phyloP scores from a whole-genome alignment of 305 asterid species.

The Fraxinus greggii region DNA sequence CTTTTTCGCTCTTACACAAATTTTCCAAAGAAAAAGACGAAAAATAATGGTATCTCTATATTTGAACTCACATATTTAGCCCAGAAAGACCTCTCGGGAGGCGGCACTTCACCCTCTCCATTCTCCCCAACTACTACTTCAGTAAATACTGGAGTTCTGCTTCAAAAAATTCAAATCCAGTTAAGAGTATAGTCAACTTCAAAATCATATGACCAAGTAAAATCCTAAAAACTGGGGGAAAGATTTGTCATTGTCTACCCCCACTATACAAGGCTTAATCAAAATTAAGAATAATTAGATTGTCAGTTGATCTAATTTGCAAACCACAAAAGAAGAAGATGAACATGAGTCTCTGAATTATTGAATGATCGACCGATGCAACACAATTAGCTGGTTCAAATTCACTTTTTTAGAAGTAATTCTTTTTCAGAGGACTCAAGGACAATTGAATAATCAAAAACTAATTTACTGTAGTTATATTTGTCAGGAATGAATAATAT shows the following conservation, averaged over 20 bases:
- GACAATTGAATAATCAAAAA: neutral
- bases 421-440: neutral
- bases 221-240: neutral
- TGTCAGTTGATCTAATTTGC: neutral
- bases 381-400: neutral
- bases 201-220: neutral
- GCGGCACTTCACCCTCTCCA: slow-evolving; percentile 62
- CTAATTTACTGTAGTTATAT: slow-evolving; percentile 16
- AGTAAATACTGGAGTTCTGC: slow-evolving; percentile 81
- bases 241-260: neutral
- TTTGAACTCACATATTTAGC: slow-evolving; percentile 82
- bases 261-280: neutral
- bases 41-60: neutral
- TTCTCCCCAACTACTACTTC: slow-evolving; percentile 66
- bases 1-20: neutral
- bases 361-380: neutral
- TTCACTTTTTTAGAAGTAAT: neutral
- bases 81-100: slow-evolving; percentile 94
- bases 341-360: neutral
- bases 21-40: neutral
- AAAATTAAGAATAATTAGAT: slow-evolving; percentile 2
- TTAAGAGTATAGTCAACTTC: slow-evolving; percentile 9
- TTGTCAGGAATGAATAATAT: slow-evolving; percentile 11
- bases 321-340: neutral
- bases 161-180: slow-evolving; percentile 24